Base-by-base conservation (phyloP, 331 rosid genomes). In the Acacia pycnantha region DNA sequence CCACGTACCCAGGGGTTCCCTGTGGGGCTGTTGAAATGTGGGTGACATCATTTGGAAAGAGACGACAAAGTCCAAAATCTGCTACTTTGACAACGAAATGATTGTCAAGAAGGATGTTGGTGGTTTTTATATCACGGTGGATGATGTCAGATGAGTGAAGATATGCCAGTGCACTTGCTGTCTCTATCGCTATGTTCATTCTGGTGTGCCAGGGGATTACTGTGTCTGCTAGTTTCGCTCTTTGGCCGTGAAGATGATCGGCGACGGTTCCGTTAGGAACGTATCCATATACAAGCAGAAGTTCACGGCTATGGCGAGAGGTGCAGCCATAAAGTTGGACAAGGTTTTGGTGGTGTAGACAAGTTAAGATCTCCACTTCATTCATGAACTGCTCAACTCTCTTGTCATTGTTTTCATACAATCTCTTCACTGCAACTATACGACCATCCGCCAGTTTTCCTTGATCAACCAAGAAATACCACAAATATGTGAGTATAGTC, bases 1-100 rank as follows among this genome's bases (percentile, higher is more conserved):
- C 98, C n/a, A 95, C 91, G 22, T 95, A 95, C 33, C 97, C 98
- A 0, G 98, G 98, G 76, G 98, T 95, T 29, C 97, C 98, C 84
- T 93, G 98, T 82, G 98, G 97, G 70, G 94, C 96, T 15, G 98
- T 95, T 68, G 97, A 95, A 41, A 93, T n/a, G 67, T 95, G 98
- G 1, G 94, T 90, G 73, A 82, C 90, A 73, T 87, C 43, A 0
- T 13, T 61, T 1, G 98, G 98, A 50, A 89, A 93, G 68, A 89
- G 93, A 5, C 98, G 94, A 1, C 97, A 93, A 1, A 92, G 89
- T 50, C 97, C 97, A 56, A 95, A 95, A 85, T 93, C 98, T 3
- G 97, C 98, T 33, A 95, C 98, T 82, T 92, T 95, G 31, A 93
- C 98, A 1, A 69, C 24, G 44, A 86, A 95, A 74, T 87, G 79